Conservation (phyloP, 306 rosid species). For the Rosa rugosa region DNA sequence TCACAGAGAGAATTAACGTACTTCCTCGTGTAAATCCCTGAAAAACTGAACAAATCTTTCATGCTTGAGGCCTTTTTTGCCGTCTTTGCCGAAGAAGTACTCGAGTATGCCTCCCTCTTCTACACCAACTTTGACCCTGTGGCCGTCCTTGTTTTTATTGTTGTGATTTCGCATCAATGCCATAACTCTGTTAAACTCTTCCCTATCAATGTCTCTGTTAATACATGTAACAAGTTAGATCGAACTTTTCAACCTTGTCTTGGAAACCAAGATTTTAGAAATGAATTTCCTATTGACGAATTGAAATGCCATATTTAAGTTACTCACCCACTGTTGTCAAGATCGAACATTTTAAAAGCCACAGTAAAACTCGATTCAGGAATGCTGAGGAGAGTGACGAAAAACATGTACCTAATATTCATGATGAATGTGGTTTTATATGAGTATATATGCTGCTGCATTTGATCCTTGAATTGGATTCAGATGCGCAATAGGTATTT, state of each 20-base stretch:
- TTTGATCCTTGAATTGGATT: not conserved
- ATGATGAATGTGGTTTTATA: not conserved
- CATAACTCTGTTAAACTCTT: conserved; percentile 82
- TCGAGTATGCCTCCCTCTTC: conserved; percentile 71
- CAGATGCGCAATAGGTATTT: not conserved
- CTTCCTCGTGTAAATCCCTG: conserved; percentile 68
- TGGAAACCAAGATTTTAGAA: not conserved
- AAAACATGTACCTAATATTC: conserved; percentile 56
- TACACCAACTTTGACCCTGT: conserved; percentile 38
- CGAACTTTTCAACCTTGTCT: not conserved
- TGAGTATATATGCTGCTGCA: not conserved
- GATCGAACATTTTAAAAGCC: conserved; percentile 87
- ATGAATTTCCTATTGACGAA: not conserved
- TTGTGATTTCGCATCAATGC: conserved; percentile 61
- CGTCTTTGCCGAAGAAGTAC: conserved; percentile 72
- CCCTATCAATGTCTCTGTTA: conserved; percentile 59
- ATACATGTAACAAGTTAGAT: not conserved
- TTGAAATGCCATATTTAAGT: not conserved
- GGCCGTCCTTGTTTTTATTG: conserved; percentile 46
- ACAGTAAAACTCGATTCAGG: conserved; percentile 72
- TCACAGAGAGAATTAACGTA: conserved; percentile 14
- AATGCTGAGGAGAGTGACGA: conserved; percentile 75
- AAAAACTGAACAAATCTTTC: conserved; percentile 67
- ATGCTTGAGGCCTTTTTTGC: conserved; percentile 45
- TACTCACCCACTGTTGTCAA: conserved; percentile 65